Evolutionary conservation across 768 basidiomycete genomes (phyloP).

Genomic region (Panus rudis): DNA sequence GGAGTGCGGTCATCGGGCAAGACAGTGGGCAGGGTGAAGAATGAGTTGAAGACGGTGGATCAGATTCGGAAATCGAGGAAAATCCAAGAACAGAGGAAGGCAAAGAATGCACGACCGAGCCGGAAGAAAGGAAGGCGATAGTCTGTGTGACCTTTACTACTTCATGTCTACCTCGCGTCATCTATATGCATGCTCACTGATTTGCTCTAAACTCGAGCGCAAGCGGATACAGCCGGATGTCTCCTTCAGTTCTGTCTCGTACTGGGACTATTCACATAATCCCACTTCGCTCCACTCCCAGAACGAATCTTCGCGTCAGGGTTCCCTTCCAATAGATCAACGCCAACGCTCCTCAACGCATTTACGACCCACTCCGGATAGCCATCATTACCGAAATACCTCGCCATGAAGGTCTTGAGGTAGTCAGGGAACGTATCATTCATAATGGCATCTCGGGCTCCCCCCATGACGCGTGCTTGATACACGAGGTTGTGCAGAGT

Average conservation of each 20-base stretch:
- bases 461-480: slow-evolving; percentile 85
- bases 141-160: neutral
- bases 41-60: slow-evolving; percentile 79
- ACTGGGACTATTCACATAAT: slow-evolving; percentile 54
- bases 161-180: neutral
- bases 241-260: neutral
- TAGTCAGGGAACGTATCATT: slow-evolving; percentile 74
- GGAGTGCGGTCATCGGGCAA: slow-evolving; percentile 51
- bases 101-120: slow-evolving; percentile 76
- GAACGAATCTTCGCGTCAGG: slow-evolving; percentile 41
- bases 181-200: neutral
- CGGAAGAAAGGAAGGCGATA: slow-evolving; percentile 37
- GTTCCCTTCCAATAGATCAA: slow-evolving; percentile 64
- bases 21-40: slow-evolving; percentile 58
- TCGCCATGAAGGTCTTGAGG: slow-evolving; percentile 65
- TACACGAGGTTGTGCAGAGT: slow-evolving; percentile 82
- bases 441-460: slow-evolving; percentile 74
- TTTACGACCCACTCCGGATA: slow-evolving; percentile 89
- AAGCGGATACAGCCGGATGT: neutral
- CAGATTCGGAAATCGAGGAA: slow-evolving; percentile 80
- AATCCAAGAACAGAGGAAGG: slow-evolving; percentile 53
- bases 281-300: slow-evolving; percentile 74
- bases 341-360: slow-evolving; percentile 74
- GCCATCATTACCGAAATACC: slow-evolving; percentile 69
- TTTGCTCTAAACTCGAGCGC: no score